Conservation (phyloP, 768 basidiomycete species). For the Punctularia strigosozonata region DNA sequence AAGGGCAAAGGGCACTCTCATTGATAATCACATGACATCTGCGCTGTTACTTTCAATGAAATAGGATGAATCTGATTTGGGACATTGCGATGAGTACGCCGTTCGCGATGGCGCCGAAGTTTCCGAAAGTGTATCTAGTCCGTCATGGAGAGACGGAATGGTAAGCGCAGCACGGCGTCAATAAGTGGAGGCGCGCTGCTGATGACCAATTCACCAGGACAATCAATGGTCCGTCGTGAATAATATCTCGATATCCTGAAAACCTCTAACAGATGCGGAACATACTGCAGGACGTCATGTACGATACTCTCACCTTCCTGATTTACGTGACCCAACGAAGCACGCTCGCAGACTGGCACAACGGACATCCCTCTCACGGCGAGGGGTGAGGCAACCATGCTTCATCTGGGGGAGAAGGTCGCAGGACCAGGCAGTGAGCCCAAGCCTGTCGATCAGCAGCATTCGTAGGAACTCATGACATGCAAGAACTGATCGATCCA, state of each 20-base stretch:
- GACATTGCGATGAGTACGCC: not conserved
- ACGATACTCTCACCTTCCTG: not conserved
- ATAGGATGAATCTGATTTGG: not conserved
- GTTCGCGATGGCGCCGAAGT: conserved; percentile 5
- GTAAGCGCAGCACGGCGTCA: not conserved
- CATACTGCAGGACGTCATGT: not conserved
- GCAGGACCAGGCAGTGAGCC: conserved; percentile 14
- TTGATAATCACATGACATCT: too few relatives aligned
- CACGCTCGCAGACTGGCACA: conserved; percentile 24
- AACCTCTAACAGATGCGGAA: too few relatives aligned
- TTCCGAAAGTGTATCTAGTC: conserved; percentile 6
- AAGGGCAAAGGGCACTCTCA: too few relatives aligned
- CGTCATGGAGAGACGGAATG: conserved; percentile 8
- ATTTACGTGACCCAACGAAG: not conserved
- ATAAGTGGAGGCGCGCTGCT: not conserved
- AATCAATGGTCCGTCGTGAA: not conserved
- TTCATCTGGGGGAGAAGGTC: conserved; percentile 21
- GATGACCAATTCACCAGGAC: not conserved
- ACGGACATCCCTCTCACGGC: conserved; percentile 31
- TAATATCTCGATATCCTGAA: too few relatives aligned
- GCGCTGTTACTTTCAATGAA: not conserved
- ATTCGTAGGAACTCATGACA: not conserved
- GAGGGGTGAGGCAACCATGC: conserved; percentile 26
- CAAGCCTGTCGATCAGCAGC: not conserved
- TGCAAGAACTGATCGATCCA: not conserved